Conservation (phyloP, 768 basidiomycete species). For the Boletus pseudo-olivaceus region DNA sequence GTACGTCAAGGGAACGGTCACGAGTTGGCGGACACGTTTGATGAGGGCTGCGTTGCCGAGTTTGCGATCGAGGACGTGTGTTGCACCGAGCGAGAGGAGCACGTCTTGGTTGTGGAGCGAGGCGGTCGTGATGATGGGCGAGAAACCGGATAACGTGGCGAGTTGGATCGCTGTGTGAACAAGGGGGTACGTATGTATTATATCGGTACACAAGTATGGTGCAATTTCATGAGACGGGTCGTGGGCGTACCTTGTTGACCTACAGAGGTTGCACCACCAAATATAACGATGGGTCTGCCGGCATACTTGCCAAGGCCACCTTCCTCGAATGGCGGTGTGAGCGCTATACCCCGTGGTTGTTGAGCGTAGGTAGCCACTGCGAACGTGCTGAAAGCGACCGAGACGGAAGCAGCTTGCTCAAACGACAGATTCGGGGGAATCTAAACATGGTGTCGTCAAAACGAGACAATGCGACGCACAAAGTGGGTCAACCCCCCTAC, state of each 20-base stretch:
- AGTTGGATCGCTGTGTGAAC: constrained; percentile 28
- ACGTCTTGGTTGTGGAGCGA: constrained; percentile 29
- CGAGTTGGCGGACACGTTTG: constrained; percentile 1
- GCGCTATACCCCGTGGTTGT: constrained; percentile 23
- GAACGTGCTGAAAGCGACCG: constrained; percentile 31
- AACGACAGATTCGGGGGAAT: constrained; percentile 34
- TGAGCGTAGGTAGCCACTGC: constrained; percentile 32
- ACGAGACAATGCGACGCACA: no score
- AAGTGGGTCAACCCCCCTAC: constrained; percentile 1
- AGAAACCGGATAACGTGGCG: constrained; percentile 31
- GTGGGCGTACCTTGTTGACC: constrained; percentile 12
- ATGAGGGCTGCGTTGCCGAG: constrained; percentile 13
- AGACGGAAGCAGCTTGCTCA: constrained; percentile 36
- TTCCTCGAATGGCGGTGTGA: constrained; percentile 28
- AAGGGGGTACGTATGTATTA: no score
- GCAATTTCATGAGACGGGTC: no score
- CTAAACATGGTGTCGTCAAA: constrained; percentile 5
- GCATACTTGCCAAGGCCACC: constrained; percentile 29
- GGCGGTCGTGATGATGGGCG: constrained; percentile 38
- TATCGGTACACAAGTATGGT: no score
- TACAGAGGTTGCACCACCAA: constrained; percentile 36
- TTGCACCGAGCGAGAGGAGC: constrained; percentile 36
- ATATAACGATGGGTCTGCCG: constrained; percentile 30
- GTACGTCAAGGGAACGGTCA: background rate
- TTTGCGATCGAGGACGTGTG: constrained; percentile 32